Percentiles rank a stretch among this genome's conserved stretches.
Evolutionary conservation across 1,284 basidiomycete species (phyloP).

Genomic region (Mycena citricolor): DNA sequence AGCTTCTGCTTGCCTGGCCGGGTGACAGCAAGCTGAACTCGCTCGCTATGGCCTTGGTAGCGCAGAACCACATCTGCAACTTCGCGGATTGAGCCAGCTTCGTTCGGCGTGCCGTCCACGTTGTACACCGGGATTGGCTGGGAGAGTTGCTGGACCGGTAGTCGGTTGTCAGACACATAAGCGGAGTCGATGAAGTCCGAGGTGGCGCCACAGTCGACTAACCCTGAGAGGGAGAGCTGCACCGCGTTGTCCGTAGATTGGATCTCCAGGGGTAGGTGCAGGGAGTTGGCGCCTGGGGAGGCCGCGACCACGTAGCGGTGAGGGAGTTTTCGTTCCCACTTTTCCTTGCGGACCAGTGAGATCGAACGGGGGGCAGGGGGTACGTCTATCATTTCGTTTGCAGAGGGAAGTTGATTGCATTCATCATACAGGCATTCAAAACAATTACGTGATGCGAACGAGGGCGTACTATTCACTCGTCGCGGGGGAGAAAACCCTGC

Average conservation of each 20-base stretch:
- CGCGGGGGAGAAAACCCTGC: neutral
- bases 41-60: no score
- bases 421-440: neutral
- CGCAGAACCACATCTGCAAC: no score
- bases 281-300: neutral
- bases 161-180: no score
- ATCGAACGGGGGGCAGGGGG: constrained; percentile 1
- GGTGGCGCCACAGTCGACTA: neutral
- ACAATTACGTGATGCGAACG: constrained; percentile 1
- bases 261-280: constrained; percentile 1
- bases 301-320: constrained; percentile 2
- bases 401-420: neutral
- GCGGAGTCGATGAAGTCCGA: no score
- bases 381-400: neutral
- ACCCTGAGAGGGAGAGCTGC: neutral
- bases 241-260: neutral
- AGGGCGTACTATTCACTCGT: constrained; percentile 6
- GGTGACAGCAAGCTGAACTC: no score
- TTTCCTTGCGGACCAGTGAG: neutral
- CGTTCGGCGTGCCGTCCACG: no score
- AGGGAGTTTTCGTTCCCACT: constrained; percentile 2
- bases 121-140: no score
- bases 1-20: no score
- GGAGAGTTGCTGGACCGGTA: no score
- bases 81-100: no score